Evolutionary conservation across 2,329 filamentous ascomycete species (phyloP).

Genomic region (Sporothrix inflata): DNA sequence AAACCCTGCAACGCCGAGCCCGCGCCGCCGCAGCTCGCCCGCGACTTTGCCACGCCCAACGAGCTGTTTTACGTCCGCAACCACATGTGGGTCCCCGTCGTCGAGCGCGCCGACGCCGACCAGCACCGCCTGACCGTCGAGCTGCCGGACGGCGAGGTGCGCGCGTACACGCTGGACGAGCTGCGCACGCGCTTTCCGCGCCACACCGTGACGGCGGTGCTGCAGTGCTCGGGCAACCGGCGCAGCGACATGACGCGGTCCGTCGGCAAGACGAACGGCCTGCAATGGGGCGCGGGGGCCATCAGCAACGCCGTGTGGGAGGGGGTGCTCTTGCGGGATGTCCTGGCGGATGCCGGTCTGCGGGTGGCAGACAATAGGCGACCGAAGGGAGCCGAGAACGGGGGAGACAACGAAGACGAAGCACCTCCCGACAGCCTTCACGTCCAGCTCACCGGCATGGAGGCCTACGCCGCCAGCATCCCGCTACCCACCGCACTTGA

Average conservation of each 20-base stretch:
- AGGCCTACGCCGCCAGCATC: slow-evolving; percentile 65
- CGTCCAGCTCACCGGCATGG: slow-evolving; percentile 61
- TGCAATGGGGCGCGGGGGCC: slow-evolving; percentile 63
- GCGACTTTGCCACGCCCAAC: slow-evolving; percentile 58
- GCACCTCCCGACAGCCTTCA: slow-evolving; percentile 54
- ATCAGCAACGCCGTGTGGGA: slow-evolving; percentile 65
- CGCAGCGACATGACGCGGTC: slow-evolving; percentile 61
- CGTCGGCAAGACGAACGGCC: slow-evolving; percentile 55
- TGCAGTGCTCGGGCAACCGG: slow-evolving; percentile 66
- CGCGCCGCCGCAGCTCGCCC: slow-evolving; percentile 51
- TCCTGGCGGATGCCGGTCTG: slow-evolving; percentile 60
- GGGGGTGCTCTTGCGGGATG: slow-evolving; percentile 58
- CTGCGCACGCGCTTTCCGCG: slow-evolving; percentile 56
- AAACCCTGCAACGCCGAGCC: slow-evolving; percentile 67
- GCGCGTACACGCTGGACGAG: slow-evolving; percentile 57
- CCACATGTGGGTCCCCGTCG: slow-evolving; percentile 64
- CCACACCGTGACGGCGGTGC: slow-evolving; percentile 56
- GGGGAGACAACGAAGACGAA: background rate
- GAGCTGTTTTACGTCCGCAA: slow-evolving; percentile 63
- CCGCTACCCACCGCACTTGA: slow-evolving; percentile 62
- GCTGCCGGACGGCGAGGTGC: slow-evolving; percentile 57
- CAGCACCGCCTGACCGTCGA: slow-evolving; percentile 59
- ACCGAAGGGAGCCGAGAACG: slow-evolving; percentile 23
- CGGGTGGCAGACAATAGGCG: slow-evolving; percentile 23
- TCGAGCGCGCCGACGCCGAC: slow-evolving; percentile 39